Conservation (phyloP, 352 stramenopile species). For the Pythium dissotocum region DNA sequence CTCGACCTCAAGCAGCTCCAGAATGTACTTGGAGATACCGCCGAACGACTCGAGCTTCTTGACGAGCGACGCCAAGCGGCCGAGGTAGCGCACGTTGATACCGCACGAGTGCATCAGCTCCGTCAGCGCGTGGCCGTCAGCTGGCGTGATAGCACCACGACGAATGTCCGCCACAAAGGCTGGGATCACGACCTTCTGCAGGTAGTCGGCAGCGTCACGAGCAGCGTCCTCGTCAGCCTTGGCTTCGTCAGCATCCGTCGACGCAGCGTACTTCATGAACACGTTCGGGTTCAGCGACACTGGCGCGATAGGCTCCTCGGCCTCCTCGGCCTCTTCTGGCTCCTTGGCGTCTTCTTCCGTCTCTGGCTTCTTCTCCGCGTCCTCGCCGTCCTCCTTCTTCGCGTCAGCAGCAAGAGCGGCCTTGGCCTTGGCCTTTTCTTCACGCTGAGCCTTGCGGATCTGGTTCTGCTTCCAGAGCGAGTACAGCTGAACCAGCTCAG, state of each 20-base stretch:
- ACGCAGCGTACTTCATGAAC: constrained; percentile 89
- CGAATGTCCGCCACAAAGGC: constrained; percentile 85
- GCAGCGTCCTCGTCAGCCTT: constrained; percentile 68
- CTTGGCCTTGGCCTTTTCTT: constrained; percentile 45
- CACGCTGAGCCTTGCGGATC: constrained; percentile 52
- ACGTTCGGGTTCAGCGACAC: constrained; percentile 87
- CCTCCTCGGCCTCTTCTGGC: constrained; percentile 42
- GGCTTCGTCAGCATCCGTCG: constrained; percentile 61
- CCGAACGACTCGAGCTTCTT: constrained; percentile 87
- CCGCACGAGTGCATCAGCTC: constrained; percentile 94
- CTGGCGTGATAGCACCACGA: constrained; percentile 73
- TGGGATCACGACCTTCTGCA: constrained; percentile 86
- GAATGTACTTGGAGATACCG: constrained; percentile 90
- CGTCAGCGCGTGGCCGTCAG: constrained; percentile 91
- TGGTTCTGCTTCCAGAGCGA: constrained; percentile 91
- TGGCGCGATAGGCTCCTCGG: constrained; percentile 49
- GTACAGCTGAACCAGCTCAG: constrained; percentile 92
- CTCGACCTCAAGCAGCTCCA: constrained; percentile 95
- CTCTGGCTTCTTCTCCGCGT: constrained; percentile 32
- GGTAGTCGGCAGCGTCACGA: constrained; percentile 78
- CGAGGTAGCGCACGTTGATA: constrained; percentile 97
- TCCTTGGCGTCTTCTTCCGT: constrained; percentile 31
- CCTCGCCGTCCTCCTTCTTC: constrained; percentile 39
- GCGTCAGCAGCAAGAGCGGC: constrained; percentile 25
- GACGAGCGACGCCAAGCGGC: constrained; percentile 87